Evolutionary conservation across 257 asterid species (phyloP).

Genomic region (Asclepias syriaca): DNA sequence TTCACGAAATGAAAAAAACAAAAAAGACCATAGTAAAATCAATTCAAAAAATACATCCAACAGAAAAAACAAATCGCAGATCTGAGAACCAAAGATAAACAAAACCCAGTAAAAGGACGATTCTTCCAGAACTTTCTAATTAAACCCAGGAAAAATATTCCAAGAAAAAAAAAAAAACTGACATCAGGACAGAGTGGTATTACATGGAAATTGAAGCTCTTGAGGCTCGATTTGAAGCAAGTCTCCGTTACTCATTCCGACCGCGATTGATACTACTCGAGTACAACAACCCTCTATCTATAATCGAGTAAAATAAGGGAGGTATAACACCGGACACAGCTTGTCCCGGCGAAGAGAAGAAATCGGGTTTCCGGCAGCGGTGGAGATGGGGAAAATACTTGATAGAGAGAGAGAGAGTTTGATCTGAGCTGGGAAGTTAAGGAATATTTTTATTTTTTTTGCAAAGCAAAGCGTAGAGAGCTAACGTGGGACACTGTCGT

Average conservation of each 20-base stretch:
- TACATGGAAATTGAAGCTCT: conserved; percentile 77
- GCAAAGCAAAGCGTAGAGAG: neutral
- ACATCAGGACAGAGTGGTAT: neutral
- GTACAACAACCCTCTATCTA: neutral
- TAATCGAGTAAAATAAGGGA: neutral
- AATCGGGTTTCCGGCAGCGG: conserved; percentile 18
- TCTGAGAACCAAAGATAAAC: conserved; percentile 21
- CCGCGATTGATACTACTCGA: conserved; percentile 1
- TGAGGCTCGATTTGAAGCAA: conserved; percentile 72
- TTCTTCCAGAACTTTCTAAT: neutral
- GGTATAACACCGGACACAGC: neutral
- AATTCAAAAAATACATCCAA: conserved; percentile 13
- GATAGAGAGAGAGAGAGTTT: conserved; percentile 1
- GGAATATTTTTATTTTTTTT: neutral
- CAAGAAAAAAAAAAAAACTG: neutral
- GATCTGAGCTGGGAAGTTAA: conserved; percentile 3
- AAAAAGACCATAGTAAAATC: conserved; percentile 6
- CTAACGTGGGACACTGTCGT: conserved; percentile 8
- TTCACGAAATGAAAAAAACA: conserved; percentile 21
- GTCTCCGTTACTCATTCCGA: conserved; percentile 40
- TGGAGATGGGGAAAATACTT: neutral
- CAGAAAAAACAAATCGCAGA: conserved; percentile 22
- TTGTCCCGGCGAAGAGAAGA: conserved; percentile 1
- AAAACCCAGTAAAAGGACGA: neutral
- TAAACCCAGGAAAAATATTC: neutral